Conservation (phyloP, 1,139 yeast genomes). For the Groenewaldozyma sp. region DNA sequence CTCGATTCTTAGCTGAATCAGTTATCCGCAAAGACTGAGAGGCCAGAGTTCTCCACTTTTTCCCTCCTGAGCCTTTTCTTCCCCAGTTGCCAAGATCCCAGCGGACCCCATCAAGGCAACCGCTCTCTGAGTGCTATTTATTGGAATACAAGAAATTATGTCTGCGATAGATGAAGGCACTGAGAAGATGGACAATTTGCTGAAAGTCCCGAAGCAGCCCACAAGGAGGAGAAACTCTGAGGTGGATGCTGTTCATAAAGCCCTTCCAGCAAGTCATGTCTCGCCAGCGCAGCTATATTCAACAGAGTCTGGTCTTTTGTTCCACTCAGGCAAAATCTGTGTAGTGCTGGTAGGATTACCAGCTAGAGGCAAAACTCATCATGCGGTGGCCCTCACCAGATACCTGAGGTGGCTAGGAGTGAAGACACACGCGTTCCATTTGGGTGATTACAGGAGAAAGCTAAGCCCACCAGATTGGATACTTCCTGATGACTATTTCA, state of each 20-base stretch:
- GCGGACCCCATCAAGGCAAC: no score
- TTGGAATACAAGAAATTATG: background rate
- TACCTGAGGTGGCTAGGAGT: slow-evolving; percentile 93
- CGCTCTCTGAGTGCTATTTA: no score
- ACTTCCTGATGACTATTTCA: slow-evolving; percentile 64
- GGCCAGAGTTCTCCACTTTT: no score
- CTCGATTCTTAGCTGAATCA: no score
- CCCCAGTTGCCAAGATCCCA: no score
- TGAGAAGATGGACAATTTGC: no score
- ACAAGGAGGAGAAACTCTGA: slow-evolving; percentile 18
- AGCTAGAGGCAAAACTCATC: slow-evolving; percentile 91
- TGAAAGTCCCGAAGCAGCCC: background rate
- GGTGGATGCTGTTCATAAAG: slow-evolving; percentile 27
- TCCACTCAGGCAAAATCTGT: slow-evolving; percentile 92
- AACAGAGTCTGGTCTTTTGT: slow-evolving; percentile 81
- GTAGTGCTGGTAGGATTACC: slow-evolving; percentile 90
- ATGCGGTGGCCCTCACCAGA: slow-evolving; percentile 83
- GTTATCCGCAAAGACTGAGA: no score
- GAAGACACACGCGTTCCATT: slow-evolving; percentile 81
- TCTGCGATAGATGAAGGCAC: background rate
- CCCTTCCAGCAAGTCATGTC: slow-evolving; percentile 30
- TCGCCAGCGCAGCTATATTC: slow-evolving; percentile 77
- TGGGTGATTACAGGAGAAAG: slow-evolving; percentile 82
- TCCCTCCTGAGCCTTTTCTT: no score
- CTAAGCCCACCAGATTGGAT: slow-evolving; percentile 34